Percentiles rank a stretch among this genome's conserved stretches.
Conservation (phyloP, 2,329 filamentous ascomycete genomes). For the Neonectria punicea region DNA sequence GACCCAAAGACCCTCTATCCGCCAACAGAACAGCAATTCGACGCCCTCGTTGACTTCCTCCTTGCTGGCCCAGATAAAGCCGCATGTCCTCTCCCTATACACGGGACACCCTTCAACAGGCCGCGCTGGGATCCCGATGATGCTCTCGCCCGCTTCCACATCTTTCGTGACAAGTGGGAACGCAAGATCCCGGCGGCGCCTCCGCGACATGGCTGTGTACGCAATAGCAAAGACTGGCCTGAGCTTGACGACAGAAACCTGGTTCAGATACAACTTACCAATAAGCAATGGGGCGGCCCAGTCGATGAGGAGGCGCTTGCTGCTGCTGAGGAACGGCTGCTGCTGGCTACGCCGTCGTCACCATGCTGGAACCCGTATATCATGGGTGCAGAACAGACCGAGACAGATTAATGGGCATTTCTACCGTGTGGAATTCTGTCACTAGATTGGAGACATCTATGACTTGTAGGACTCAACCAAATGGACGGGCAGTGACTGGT, state of each 20-base stretch:
- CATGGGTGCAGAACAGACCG: not conserved
- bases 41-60: slow-evolving; percentile 4
- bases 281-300: not conserved
- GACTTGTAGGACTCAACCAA: not conserved
- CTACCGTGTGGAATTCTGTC: not conserved
- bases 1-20: slow-evolving; percentile 14
- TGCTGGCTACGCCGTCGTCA: slow-evolving; percentile 1
- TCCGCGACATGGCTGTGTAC: slow-evolving; percentile 55
- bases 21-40: slow-evolving; percentile 4
- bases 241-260: slow-evolving; percentile 63
- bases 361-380: not conserved
- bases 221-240: slow-evolving; percentile 45
- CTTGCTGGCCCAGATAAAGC: not conserved
- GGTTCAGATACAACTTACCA: slow-evolving; percentile 53
- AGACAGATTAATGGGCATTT: not conserved
- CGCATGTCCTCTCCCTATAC: slow-evolving; percentile 9
- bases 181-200: slow-evolving; percentile 73
- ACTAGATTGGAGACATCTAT: not conserved
- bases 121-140: slow-evolving; percentile 6
- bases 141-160: slow-evolving; percentile 51
- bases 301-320: slow-evolving; percentile 7
- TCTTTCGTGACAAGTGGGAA: slow-evolving; percentile 71
- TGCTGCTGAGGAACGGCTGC: slow-evolving; percentile 3
- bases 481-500: not conserved
- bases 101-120: slow-evolving; percentile 3